Conservation (phyloP, 306 rosid genomes). For the Ceratonia siliqua region DNA sequence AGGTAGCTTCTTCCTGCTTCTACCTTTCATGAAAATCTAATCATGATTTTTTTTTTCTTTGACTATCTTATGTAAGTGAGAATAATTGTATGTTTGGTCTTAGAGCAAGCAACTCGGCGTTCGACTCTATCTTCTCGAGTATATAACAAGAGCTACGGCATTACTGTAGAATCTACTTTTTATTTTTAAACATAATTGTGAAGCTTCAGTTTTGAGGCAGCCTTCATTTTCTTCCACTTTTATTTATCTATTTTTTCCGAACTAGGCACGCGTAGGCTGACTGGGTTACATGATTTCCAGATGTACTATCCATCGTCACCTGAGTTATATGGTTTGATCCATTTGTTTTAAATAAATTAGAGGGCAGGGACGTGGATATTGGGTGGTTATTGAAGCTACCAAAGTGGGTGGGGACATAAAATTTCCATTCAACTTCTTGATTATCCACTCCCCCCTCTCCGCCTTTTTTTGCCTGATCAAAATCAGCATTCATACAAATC, state of each 20-base stretch:
- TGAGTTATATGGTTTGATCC: not conserved
- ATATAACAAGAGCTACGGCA: too few species aligned
- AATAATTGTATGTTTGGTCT: too few species aligned
- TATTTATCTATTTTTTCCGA: not conserved
- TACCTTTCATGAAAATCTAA: not conserved
- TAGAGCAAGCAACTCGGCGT: too few species aligned
- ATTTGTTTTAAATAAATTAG: not conserved
- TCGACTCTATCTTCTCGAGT: too few species aligned
- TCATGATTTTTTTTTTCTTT: too few species aligned
- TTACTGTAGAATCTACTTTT: too few species aligned
- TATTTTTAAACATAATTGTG: too few species aligned
- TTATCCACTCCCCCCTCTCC: not conserved
- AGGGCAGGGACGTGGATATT: not conserved
- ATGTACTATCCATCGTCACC: too few species aligned
- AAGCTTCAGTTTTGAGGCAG: not conserved
- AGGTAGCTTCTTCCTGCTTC: conserved; percentile 46
- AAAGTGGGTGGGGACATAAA: not conserved
- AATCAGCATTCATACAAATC: not conserved
- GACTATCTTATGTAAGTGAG: too few species aligned
- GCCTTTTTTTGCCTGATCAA: not conserved
- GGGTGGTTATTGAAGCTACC: not conserved
- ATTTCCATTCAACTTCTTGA: not conserved
- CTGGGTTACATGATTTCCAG: not conserved
- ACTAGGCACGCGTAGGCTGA: not conserved
- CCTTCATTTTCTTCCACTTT: not conserved